Base-by-base conservation (phyloP, 2,329 filamentous ascomycete species). In the Colletotrichum cordylinicola region DNA sequence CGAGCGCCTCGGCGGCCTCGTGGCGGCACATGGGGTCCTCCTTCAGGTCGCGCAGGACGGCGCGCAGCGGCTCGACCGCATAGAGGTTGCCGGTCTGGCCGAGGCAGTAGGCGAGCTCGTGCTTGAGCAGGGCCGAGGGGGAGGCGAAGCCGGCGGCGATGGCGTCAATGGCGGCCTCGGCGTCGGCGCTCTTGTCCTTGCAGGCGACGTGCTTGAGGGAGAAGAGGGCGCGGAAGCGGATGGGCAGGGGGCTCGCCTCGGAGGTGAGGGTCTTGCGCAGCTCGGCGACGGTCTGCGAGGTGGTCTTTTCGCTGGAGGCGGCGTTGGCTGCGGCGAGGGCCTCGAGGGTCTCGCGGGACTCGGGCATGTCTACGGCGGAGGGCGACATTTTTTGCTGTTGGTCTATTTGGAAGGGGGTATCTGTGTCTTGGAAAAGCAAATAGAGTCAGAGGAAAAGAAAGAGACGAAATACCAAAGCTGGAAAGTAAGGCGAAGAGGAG, bases 21-120 rank as follows among this genome's bases (percentile, higher is more conserved):
- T 99, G 97, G 79, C 97, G 91, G 85, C 95, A 98, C 96, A 99
- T 99, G 48, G 94, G 86, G 87, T 98, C 96, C 85, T 98, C 95
- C n/a, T 91, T 83, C 78, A 92, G 87, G 84, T 98, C 91, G 79
- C 94, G 90, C 73, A 98, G 88, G 16, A 98, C 95, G 15, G 89
- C 86, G 74, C 93, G 91, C 79, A 99, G 88, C 77, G 92, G 93
- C 12, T 93, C 90, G 12, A 96, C 91, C 1, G 96, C 94, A 61
- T 93, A 93, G 67, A 90, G 85, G 82, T 98, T 95, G 74, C 93
- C 93, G 2, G 95, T 96, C 86, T 99, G 97, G 9, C 97, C 97
- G 4, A 99, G 91, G 83, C 97, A 99, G 87, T 99, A 99, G 31
- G 97, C 97, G 65, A 99, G 90, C 84, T 99, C 97, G 85, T 99